These are phyloP conservation scores for Kluyveromyces lactis DNA, from an alignment of 805 yeast genomes.

Conservation along the genomic window DNA sequence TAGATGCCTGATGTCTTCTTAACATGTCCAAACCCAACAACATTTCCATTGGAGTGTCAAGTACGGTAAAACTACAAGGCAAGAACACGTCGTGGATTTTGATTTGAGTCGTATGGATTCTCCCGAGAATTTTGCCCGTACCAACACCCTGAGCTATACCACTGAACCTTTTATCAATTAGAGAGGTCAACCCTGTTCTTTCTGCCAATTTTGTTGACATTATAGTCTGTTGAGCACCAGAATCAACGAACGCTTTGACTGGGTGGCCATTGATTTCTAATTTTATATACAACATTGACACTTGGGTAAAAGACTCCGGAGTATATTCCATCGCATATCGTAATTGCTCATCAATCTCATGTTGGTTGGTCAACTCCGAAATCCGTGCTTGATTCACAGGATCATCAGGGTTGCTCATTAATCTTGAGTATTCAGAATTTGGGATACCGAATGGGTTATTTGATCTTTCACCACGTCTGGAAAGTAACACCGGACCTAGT, in stretches of 20 bases:
- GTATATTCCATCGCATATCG: conserved; percentile 74
- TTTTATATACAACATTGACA: conserved; percentile 75
- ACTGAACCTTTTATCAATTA: conserved; percentile 69
- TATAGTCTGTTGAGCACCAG: conserved; percentile 91
- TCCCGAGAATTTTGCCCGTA: conserved; percentile 63
- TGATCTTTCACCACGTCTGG: conserved; percentile 20
- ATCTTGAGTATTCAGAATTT: conserved; percentile 38
- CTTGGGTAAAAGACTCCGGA: conserved; percentile 82
- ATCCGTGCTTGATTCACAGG: conserved; percentile 61
- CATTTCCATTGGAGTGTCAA: conserved; percentile 67
- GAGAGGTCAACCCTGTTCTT: conserved; percentile 54
- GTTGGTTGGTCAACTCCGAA: conserved; percentile 57
- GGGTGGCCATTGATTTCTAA: conserved; percentile 71
- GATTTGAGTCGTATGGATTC: conserved; percentile 82
- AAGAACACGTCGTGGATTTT: conserved; percentile 59
- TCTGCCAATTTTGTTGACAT: conserved; percentile 74
- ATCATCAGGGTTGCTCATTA: conserved; percentile 60
- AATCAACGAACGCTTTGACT: conserved; percentile 89
- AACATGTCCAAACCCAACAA: conserved; percentile 88
- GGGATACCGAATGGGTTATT: conserved; percentile 30
- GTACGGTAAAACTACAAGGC: conserved; percentile 61
- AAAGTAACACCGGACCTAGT: conserved; percentile 29
- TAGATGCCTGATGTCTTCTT: conserved; percentile 73
- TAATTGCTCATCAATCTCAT: conserved; percentile 73
- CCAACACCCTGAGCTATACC: conserved; percentile 94